These are phyloP conservation scores for Pochonia chlamydosporia DNA, from an alignment of 2,329 filamentous ascomycete species.

Conservation along the genomic window DNA sequence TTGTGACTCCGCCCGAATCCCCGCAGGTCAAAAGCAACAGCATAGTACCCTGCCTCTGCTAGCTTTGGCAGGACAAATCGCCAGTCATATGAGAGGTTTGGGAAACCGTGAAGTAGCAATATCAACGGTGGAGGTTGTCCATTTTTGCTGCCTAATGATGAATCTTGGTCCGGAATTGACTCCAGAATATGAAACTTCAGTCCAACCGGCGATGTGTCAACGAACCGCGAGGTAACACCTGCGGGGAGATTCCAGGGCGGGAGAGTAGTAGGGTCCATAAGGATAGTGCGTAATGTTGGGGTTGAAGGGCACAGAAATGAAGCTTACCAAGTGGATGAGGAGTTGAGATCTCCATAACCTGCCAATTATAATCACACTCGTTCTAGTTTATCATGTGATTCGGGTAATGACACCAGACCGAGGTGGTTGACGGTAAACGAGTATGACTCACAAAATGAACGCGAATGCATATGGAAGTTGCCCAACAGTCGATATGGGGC, in stretches of 20 bases:
- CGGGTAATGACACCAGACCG: no score
- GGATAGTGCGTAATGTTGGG: not conserved
- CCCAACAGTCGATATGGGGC: no score
- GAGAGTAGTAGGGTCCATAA: not conserved
- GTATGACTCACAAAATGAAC: no score
- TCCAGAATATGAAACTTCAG: constrained; percentile 58
- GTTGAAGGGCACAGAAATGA: no score
- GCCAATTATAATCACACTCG: no score
- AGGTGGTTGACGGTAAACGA: no score
- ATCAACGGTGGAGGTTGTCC: constrained; percentile 42
- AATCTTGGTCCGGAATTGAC: constrained; percentile 28
- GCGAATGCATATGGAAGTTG: no score
- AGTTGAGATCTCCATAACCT: no score
- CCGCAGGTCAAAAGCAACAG: constrained; percentile 62
- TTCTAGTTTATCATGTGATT: no score
- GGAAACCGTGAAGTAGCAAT: constrained; percentile 60
- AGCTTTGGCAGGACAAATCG: constrained; percentile 55
- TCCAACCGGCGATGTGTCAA: constrained; percentile 43
- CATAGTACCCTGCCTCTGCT: constrained; percentile 56
- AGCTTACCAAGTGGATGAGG: no score
- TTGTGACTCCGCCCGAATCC: constrained; percentile 56
- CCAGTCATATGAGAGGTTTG: constrained; percentile 66
- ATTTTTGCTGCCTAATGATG: not conserved
- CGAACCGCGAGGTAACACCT: constrained; percentile 48
- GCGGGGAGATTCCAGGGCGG: constrained; percentile 34